phyloP scores from a whole-genome alignment of 148 eudicot species.

The Camellia japonica region DNA sequence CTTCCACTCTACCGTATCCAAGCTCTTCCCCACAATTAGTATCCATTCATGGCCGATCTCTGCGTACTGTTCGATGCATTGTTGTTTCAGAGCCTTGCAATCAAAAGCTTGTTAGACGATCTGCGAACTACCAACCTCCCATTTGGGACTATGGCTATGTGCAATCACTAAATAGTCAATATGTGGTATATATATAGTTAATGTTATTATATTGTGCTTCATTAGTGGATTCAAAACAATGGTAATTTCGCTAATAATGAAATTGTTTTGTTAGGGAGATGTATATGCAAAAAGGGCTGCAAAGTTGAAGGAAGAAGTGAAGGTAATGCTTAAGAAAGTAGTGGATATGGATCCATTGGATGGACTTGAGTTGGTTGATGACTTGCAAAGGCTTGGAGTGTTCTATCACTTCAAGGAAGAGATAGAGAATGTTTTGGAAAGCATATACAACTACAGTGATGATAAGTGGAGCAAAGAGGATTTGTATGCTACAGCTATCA shows the following conservation, averaged over 20 bases:
- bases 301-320: neutral
- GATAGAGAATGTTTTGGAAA: conserved; percentile 13
- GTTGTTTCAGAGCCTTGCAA: neutral
- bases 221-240: neutral
- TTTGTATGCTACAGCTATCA: conserved; percentile 17
- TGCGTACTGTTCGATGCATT: neutral
- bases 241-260: neutral
- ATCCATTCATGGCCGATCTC: neutral
- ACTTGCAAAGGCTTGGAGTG: conserved; percentile 30
- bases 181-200: neutral
- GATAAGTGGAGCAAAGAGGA: conserved; percentile 3
- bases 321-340: neutral
- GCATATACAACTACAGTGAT: neutral
- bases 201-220: too few species aligned
- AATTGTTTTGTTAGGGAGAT: neutral
- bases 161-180: conserved; percentile 6
- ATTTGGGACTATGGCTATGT: neutral
- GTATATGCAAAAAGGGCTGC: neutral
- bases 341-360: neutral
- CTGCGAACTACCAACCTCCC: conserved; percentile 12
- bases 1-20: neutral
- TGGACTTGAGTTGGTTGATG: conserved; percentile 27
- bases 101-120: neutral
- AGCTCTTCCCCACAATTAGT: neutral
- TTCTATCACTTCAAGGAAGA: conserved; percentile 27